These are phyloP conservation scores for Backusella circina DNA, from an alignment of 192 early-diverging fungal genomes.

Conservation along the genomic window DNA sequence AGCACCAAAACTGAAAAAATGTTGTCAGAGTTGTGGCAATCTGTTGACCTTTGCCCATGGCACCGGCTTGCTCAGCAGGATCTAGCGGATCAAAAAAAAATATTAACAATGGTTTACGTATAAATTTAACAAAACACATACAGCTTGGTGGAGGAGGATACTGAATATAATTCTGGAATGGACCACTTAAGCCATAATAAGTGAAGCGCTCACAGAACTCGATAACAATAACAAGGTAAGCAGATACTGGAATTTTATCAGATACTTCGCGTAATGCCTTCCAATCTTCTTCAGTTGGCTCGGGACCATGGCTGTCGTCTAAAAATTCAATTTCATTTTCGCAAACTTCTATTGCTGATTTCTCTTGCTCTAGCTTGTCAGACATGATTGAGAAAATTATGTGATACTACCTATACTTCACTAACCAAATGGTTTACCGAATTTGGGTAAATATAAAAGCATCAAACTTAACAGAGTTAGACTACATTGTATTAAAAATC, in stretches of 20 bases:
- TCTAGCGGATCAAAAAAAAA: constrained; percentile 8
- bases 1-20: constrained; percentile 52
- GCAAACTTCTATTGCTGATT: background rate
- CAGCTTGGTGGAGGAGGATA: constrained; percentile 36
- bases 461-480: too few species aligned
- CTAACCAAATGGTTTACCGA: too few species aligned
- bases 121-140: constrained; percentile 10
- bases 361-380: constrained; percentile 10
- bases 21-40: constrained; percentile 50
- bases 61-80: constrained; percentile 42
- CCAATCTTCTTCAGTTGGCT: constrained; percentile 60
- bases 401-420: too few species aligned
- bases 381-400: constrained; percentile 2
- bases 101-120: background rate
- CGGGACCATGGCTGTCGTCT: constrained; percentile 44
- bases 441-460: too few species aligned
- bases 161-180: constrained; percentile 60
- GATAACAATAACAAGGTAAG: constrained; percentile 52
- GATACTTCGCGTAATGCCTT: constrained; percentile 47
- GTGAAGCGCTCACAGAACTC: constrained; percentile 69
- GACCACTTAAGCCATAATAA: constrained; percentile 57
- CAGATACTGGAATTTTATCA: constrained; percentile 54
- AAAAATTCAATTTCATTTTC: background rate
- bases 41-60: constrained; percentile 46
- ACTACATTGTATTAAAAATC: too few species aligned